Conservation (phyloP, 2,329 filamentous ascomycete species). For the Trichoderma sp. region DNA sequence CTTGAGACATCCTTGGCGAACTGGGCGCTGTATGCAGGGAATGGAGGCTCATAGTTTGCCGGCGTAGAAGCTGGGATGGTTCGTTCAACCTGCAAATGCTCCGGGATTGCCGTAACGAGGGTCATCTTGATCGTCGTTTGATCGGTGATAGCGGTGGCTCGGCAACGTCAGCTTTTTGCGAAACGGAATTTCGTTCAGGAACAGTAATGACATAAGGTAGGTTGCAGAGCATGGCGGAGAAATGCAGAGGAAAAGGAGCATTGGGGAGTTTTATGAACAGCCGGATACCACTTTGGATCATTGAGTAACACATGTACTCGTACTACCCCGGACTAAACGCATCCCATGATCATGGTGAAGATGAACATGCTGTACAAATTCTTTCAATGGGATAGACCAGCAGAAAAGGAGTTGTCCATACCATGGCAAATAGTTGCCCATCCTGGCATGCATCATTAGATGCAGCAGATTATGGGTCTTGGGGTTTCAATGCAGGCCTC, state of each 20-base stretch:
- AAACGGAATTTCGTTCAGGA: not conserved
- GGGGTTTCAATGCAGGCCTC: not conserved
- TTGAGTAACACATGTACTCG: not conserved
- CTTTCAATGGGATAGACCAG: not conserved
- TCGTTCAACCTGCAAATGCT: conserved; percentile 22
- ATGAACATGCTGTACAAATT: not conserved
- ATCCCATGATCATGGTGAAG: not conserved
- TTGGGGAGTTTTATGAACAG: not conserved
- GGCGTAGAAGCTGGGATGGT: conserved; percentile 19
- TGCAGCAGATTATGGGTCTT: not conserved
- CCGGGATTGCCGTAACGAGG: conserved; percentile 19
- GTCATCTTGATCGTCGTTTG: not conserved
- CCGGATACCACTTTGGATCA: not conserved
- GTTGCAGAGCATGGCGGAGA: not conserved
- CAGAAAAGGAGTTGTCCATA: not conserved
- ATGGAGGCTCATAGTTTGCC: conserved; percentile 20
- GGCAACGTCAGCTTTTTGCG: not conserved
- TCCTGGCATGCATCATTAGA: not conserved
- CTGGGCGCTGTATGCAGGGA: conserved; percentile 21
- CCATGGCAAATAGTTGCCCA: not conserved
- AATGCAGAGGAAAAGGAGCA: not conserved
- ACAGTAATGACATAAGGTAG: not conserved
- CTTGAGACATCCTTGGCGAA: conserved; percentile 22
- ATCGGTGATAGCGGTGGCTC: not conserved
- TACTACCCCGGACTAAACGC: not conserved